Percentiles rank a stretch among this genome's conserved stretches.
Evolutionary conservation across 139 green algal species (phyloP).

Genomic region (Volvox africanus): DNA sequence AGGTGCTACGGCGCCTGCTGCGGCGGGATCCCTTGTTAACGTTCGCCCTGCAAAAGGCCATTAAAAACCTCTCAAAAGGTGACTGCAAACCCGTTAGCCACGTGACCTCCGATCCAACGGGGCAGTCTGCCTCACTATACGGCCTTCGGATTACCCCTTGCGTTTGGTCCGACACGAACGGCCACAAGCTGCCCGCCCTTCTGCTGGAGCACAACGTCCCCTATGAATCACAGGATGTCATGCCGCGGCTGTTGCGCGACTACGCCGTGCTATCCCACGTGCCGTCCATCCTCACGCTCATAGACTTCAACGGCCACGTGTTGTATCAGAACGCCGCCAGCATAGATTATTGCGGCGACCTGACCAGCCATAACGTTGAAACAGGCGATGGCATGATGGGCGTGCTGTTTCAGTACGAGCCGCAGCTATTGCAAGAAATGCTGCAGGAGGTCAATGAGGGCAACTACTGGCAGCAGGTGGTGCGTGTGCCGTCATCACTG

Average conservation of each 20-base stretch:
- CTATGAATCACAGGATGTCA: conserved; percentile 61
- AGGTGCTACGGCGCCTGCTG: conserved; percentile 58
- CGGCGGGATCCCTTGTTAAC: conserved; percentile 61
- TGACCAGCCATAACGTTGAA: conserved; percentile 61
- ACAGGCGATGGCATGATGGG: conserved; percentile 46
- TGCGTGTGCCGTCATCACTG: conserved; percentile 54
- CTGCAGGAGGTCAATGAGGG: conserved; percentile 61
- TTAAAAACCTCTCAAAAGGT: conserved; percentile 49
- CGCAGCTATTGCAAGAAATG: conserved; percentile 55
- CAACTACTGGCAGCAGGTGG: conserved; percentile 62
- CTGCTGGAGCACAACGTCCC: conserved; percentile 66
- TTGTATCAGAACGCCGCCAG: conserved; percentile 66
- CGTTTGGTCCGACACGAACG: conserved; percentile 51
- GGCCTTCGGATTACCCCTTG: conserved; percentile 64
- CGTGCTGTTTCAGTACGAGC: conserved; percentile 48
- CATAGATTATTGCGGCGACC: conserved; percentile 65
- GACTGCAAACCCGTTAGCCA: conserved; percentile 56
- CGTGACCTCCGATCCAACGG: conserved; percentile 62
- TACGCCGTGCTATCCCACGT: conserved; percentile 65
- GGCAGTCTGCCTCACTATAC: conserved; percentile 54
- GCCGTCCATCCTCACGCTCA: conserved; percentile 67
- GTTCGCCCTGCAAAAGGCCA: conserved; percentile 65
- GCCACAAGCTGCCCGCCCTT: conserved; percentile 47
- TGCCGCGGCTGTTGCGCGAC: conserved; percentile 63
- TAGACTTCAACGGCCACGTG: conserved; percentile 64